Conservation (phyloP, 1,139 yeast genomes). For the Geotrichum europaeum region DNA sequence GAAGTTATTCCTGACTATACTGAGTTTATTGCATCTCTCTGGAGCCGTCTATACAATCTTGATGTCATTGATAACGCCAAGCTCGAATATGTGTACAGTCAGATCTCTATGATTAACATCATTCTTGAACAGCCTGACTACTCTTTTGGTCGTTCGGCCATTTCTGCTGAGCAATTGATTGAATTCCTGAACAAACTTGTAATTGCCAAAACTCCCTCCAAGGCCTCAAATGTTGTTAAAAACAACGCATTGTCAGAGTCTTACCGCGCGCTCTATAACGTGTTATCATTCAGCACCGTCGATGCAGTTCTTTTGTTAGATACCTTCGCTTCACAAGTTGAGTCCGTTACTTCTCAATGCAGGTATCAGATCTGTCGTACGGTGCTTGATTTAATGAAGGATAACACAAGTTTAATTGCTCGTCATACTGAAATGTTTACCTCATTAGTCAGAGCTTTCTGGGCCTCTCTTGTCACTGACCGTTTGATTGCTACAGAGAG, state of each 20-base stretch:
- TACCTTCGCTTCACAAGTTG: constrained; percentile 15
- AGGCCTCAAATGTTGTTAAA: constrained; percentile 9
- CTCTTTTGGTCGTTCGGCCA: constrained; percentile 22
- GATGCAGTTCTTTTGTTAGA: constrained; percentile 8
- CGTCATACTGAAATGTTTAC: neutral
- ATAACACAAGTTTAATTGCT: neutral
- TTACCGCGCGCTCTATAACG: constrained; percentile 1
- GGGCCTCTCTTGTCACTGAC: constrained; percentile 56
- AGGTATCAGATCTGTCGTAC: constrained; percentile 17
- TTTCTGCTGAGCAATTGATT: constrained; percentile 4
- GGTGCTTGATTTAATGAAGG: constrained; percentile 6
- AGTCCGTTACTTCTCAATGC: constrained; percentile 16
- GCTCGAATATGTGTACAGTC: constrained; percentile 9
- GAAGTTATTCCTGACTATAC: constrained; percentile 1
- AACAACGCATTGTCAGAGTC: constrained; percentile 11
- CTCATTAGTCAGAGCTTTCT: constrained; percentile 31
- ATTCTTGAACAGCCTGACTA: constrained; percentile 36
- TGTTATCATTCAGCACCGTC: neutral
- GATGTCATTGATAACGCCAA: neutral
- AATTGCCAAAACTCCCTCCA: constrained; percentile 11
- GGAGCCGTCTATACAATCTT: neutral
- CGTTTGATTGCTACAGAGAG: constrained; percentile 63
- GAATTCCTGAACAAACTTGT: constrained; percentile 5
- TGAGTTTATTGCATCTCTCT: neutral
- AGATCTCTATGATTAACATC: constrained; percentile 5